Evolutionary conservation across 176 grass and related monocot species (phyloP).

Genomic region (Areca catechu): DNA sequence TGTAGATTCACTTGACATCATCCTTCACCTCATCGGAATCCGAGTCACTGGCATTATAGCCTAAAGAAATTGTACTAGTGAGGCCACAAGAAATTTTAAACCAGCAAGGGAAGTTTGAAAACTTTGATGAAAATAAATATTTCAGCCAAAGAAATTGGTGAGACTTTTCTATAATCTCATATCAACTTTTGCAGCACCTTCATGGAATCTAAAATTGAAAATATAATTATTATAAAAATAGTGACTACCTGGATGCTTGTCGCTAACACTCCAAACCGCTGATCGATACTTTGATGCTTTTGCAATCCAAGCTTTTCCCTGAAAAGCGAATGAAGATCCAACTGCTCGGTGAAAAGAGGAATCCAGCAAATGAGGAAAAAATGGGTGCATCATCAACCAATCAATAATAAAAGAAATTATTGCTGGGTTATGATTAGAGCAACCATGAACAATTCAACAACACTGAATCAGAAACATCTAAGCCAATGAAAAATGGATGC

Average conservation of each 20-base stretch:
- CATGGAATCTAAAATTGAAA: constrained; percentile 5
- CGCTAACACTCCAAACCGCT: constrained; percentile 64
- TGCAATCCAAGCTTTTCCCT: constrained; percentile 80
- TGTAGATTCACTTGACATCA: constrained; percentile 22
- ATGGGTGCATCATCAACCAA: neutral
- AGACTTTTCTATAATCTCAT: neutral
- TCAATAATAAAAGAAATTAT: no score
- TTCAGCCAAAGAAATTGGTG: neutral
- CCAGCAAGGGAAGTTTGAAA: constrained; percentile 1
- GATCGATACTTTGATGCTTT: constrained; percentile 84
- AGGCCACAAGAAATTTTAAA: neutral
- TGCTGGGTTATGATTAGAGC: no score
- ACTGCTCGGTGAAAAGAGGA: constrained; percentile 1
- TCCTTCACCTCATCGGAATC: constrained; percentile 62
- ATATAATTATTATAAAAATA: neutral
- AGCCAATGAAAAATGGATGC: no score
- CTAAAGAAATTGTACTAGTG: constrained; percentile 29
- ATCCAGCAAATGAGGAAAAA: neutral
- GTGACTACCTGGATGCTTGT: constrained; percentile 68
- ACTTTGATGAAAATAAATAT: constrained; percentile 17
- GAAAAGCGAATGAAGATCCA: constrained; percentile 15
- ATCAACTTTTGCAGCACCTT: neutral
- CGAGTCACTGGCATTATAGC: constrained; percentile 95
- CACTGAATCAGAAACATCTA: no score
- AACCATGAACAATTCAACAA: no score